Conservation (phyloP, 1,284 basidiomycete genomes). For the Schizophyllum amplum region DNA sequence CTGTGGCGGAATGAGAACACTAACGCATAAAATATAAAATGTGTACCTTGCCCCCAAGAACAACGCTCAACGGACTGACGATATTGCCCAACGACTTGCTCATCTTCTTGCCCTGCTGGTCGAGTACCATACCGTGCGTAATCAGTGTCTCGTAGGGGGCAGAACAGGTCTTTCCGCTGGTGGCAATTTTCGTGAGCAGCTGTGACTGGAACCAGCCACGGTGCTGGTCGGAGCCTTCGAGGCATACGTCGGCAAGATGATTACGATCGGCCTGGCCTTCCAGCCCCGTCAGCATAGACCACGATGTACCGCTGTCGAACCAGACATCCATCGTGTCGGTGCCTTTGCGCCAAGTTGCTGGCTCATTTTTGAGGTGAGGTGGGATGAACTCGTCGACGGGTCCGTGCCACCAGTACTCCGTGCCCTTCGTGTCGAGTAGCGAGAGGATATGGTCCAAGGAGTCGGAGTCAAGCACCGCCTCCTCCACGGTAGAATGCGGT, state of each 20-base stretch:
- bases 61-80: conserved; percentile 75
- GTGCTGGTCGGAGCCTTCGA: conserved; percentile 98
- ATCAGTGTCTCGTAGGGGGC: conserved; percentile 68
- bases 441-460: conserved; percentile 75
- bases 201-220: conserved; percentile 99
- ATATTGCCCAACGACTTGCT: conserved; percentile 97
- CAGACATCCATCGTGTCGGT: conserved; percentile 98
- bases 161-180: conserved; percentile 13
- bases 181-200: conserved; percentile 75
- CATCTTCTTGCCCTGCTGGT: conserved; percentile 93
- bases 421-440: conserved; percentile 68
- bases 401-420: conserved; percentile 89
- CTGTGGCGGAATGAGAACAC: conserved; percentile 26
- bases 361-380: conserved; percentile 38
- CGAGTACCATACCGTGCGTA: conserved; percentile 97
- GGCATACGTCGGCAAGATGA: conserved; percentile 69
- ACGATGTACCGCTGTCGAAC: conserved; percentile 97
- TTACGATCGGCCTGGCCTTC: conserved; percentile 19
- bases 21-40: conserved; percentile 17
- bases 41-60: conserved; percentile 73
- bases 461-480: conserved; percentile 40
- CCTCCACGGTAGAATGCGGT: conserved; percentile 49
- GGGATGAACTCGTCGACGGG: conserved; percentile 79
- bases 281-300: conserved; percentile 67
- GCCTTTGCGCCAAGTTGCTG: conserved; percentile 61